A percentile compares a stretch with the other conserved stretches of the same genome.
phyloP scores from a whole-genome alignment of 2,329 filamentous ascomycete genomes.

The Penicillium freii region DNA sequence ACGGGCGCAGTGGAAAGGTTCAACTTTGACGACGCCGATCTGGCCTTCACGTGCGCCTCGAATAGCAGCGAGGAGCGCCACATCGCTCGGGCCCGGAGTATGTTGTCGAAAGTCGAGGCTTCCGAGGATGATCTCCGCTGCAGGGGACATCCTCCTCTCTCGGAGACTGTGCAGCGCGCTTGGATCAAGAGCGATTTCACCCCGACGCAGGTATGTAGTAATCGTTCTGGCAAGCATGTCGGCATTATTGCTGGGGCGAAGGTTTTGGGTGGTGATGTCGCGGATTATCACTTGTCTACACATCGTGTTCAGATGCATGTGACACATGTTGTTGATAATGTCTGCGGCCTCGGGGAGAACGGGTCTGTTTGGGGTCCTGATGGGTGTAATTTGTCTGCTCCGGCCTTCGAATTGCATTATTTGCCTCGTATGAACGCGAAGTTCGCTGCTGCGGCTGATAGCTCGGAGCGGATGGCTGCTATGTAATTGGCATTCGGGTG shows the following conservation, averaged over 20 bases:
- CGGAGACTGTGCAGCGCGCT: no score
- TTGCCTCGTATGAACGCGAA: constrained; percentile 39
- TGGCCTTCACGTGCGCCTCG: no score
- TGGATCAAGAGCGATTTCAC: no score
- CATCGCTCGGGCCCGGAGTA: no score
- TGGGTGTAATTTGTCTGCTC: constrained; percentile 51
- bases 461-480: constrained; percentile 51
- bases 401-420: constrained; percentile 41
- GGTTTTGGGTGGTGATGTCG: no score
- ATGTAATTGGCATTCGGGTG: constrained; percentile 46
- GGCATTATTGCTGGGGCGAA: no score
- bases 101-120: no score
- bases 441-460: constrained; percentile 42
- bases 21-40: neutral
- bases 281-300: neutral
- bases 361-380: constrained; percentile 46
- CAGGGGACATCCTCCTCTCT: no score
- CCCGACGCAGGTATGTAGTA: no score
- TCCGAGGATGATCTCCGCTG: no score
- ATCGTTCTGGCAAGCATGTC: no score
- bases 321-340: constrained; percentile 37
- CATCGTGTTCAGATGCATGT: constrained; percentile 46
- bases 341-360: constrained; percentile 30
- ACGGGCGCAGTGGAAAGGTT: constrained; percentile 41
- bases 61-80: no score